These are phyloP conservation scores for Xanthoconium purpureum DNA, from an alignment of 768 basidiomycete species.

Conservation along the genomic window DNA sequence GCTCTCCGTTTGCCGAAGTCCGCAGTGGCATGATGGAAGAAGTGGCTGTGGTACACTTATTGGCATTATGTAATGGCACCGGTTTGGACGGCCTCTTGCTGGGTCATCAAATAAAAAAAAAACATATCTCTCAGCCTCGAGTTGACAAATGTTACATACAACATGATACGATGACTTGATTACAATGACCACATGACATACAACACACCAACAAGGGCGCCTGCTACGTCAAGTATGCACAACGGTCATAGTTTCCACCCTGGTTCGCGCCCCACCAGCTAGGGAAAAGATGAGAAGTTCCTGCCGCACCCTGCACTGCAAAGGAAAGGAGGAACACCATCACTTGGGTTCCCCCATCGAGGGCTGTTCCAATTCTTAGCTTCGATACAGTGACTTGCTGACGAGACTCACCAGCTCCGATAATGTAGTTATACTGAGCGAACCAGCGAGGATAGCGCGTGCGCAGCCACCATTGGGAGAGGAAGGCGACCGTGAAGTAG, in stretches of 20 bases:
- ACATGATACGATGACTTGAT: background rate
- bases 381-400: background rate
- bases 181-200: background rate
- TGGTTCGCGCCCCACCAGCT: slow-evolving; percentile 61
- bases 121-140: too few species aligned
- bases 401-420: slow-evolving; percentile 49
- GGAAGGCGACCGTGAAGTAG: slow-evolving; percentile 48
- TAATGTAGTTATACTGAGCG: slow-evolving; percentile 61
- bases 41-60: slow-evolving; percentile 4
- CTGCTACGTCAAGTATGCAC: slow-evolving; percentile 19
- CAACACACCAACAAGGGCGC: too few species aligned
- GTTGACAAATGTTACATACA: background rate
- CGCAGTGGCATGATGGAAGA: background rate
- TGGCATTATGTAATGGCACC: background rate
- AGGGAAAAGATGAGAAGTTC: slow-evolving; percentile 48
- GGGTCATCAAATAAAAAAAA: too few species aligned
- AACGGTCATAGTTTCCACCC: slow-evolving; percentile 37
- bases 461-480: slow-evolving; percentile 61
- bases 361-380: slow-evolving; percentile 18
- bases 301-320: slow-evolving; percentile 51
- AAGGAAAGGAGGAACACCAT: slow-evolving; percentile 55
- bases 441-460: slow-evolving; percentile 64
- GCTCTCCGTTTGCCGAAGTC: background rate
- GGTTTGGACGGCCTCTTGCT: background rate
- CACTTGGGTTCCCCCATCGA: slow-evolving; percentile 44